Evolutionary conservation across 352 stramenopile species (phyloP), one percentile per base, ranked within the genome.

Genomic region (Lagenidium sp.): DNA sequence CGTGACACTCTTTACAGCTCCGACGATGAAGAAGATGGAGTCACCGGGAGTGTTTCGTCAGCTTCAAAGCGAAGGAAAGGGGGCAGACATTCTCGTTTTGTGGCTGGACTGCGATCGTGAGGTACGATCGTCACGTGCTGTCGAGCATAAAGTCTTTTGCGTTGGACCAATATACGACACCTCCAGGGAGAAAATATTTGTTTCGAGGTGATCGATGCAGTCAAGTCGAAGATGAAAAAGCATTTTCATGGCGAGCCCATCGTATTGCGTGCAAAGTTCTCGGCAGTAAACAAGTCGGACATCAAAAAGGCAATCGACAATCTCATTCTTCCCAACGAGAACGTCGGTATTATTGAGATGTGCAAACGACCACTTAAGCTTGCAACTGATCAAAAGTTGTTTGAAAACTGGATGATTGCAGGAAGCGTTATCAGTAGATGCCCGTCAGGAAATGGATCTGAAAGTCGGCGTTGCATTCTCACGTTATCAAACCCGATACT

Each of bases 81-180:
- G 44, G 51, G 38, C 44, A 67, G 50, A 62, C 64, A 46, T 42
- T 21, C 67, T 96, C n/a, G 79, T 95, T 4, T 52, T 96, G 3
- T 96, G 85, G 84, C 72, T 96, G 60, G 85, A 96, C 73, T 96
- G 84, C 50, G 85, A 96, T 77, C 60, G 80, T 13, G 85, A 96
- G 57, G 50, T 57, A 21, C 3, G 50, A 49, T n/a, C 16, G 4
- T 48, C 13, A 5, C n/a, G n/a, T n/a, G n/a, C n/a, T n/a, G n/a
- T n/a, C n/a, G n/a, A n/a, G n/a, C n/a, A n/a, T n/a, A n/a, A n/a
- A n/a, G n/a, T n/a, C n/a, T n/a, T n/a, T n/a, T n/a, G n/a, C n/a
- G n/a, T 32, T 32, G 15, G 15, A 32, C 8, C 28, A 15, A 32
- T 32, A 13, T 8, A 15, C 28, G 28, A 13, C 15, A 15, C 15